A percentile compares a stretch with the other conserved stretches of the same genome.
Evolutionary conservation across 2,329 filamentous ascomycete species (phyloP).

Genomic region (Graphilbum sp.): DNA sequence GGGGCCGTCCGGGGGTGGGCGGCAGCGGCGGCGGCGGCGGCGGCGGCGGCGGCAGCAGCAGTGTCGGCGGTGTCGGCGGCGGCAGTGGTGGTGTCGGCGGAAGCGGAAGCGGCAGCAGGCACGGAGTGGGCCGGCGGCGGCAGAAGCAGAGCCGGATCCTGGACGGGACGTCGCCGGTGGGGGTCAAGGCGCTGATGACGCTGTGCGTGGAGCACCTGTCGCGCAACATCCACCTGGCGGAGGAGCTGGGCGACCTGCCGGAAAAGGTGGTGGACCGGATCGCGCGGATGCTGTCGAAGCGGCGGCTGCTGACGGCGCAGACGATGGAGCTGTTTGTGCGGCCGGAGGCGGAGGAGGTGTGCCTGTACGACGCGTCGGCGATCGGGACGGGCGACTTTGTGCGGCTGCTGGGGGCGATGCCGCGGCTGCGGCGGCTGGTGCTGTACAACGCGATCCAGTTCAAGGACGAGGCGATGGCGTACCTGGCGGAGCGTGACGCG

Average conservation of each 20-base stretch:
- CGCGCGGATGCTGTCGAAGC: constrained; percentile 42
- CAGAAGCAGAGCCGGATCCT: constrained; percentile 72
- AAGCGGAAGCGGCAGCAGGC: constrained; percentile 22
- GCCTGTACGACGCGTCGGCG: constrained; percentile 43
- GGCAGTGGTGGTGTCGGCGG: constrained; percentile 27
- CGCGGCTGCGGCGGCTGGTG: constrained; percentile 53
- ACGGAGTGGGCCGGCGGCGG: constrained; percentile 46
- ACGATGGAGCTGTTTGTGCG: constrained; percentile 42
- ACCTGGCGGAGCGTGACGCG: constrained; percentile 56
- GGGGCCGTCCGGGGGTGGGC: not conserved
- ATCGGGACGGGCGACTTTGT: constrained; percentile 63
- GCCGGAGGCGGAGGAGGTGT: constrained; percentile 30
- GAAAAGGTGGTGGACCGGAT: constrained; percentile 39
- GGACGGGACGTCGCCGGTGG: constrained; percentile 51
- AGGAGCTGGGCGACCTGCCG: constrained; percentile 44
- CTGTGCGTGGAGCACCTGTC: constrained; percentile 47
- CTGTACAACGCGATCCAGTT: constrained; percentile 80
- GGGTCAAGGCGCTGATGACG: constrained; percentile 51
- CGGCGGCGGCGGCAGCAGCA: constrained; percentile 55
- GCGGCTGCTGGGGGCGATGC: constrained; percentile 61
- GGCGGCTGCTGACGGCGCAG: constrained; percentile 34
- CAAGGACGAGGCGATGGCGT: constrained; percentile 71
- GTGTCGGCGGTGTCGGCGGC: constrained; percentile 35
- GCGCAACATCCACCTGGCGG: constrained; percentile 44
- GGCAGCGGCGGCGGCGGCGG: constrained; percentile 28